Evolutionary conservation across 129 eudicot species (phyloP).

Genomic region (Silybum marianum): DNA sequence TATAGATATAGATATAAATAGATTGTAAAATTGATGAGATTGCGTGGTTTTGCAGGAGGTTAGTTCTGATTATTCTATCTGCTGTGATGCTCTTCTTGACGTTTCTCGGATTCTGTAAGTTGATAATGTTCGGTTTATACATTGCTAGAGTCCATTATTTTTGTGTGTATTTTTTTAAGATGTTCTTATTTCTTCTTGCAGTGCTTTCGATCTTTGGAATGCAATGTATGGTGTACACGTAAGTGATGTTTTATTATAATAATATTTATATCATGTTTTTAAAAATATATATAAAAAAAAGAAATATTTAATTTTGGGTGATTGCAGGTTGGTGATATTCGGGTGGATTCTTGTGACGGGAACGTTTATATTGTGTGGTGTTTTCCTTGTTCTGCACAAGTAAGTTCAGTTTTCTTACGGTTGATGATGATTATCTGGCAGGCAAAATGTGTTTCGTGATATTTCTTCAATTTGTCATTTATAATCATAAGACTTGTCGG

Average conservation of each 20-base stretch:
- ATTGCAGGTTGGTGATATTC: constrained; percentile 80
- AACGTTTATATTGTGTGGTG: constrained; percentile 82
- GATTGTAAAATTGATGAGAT: constrained; percentile 7
- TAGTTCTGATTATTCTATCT: constrained; percentile 73
- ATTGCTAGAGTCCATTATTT: background rate
- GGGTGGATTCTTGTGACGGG: constrained; percentile 96
- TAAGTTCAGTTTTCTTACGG: constrained; percentile 32
- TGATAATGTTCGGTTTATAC: background rate
- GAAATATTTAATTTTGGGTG: background rate
- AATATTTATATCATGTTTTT: background rate
- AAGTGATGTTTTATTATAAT: constrained; percentile 38
- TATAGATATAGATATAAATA: background rate
- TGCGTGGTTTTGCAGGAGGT: constrained; percentile 54
- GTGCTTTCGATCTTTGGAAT: constrained; percentile 87
- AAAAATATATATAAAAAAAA: background rate
- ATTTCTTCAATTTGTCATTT: background rate
- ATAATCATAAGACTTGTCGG: background rate
- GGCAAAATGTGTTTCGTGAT: background rate
- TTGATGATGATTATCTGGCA: background rate
- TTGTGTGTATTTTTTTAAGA: background rate
- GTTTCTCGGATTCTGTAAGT: constrained; percentile 84
- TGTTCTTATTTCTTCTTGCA: constrained; percentile 37
- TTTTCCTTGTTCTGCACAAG: constrained; percentile 93
- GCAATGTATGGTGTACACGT: constrained; percentile 85
- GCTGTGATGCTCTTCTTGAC: constrained; percentile 87